Conservation (phyloP, 2,329 filamentous ascomycete genomes). For the Thielaviopsis punctulata region DNA sequence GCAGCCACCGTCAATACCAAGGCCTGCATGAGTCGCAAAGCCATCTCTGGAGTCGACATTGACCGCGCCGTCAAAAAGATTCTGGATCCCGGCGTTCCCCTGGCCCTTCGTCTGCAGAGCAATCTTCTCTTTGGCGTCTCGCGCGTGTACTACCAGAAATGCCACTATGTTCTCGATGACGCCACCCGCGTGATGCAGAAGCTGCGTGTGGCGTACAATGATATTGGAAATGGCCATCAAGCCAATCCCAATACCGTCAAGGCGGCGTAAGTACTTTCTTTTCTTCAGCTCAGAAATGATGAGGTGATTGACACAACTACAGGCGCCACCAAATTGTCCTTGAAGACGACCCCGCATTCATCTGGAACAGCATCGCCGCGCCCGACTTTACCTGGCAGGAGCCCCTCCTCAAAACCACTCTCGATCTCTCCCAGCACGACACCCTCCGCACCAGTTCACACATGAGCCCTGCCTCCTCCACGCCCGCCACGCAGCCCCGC, state of each 20-base stretch:
- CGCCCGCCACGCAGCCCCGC: background rate
- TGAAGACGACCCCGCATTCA: conserved; percentile 66
- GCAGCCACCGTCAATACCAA: conserved; percentile 71
- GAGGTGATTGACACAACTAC: conserved; percentile 9
- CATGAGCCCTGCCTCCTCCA: conserved; percentile 8
- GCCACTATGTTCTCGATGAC: conserved; percentile 67
- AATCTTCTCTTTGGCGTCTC: conserved; percentile 77
- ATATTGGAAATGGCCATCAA: conserved; percentile 8
- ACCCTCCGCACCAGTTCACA: conserved; percentile 5
- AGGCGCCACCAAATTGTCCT: conserved; percentile 65
- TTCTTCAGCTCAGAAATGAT: background rate
- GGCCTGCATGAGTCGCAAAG: conserved; percentile 64
- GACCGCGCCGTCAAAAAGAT: conserved; percentile 80
- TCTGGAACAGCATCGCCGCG: conserved; percentile 42
- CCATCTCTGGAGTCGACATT: conserved; percentile 77
- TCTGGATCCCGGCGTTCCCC: conserved; percentile 59
- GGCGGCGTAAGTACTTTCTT: conserved; percentile 39
- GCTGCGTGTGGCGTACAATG: conserved; percentile 19
- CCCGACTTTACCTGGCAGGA: conserved; percentile 28
- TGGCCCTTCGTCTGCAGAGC: conserved; percentile 78
- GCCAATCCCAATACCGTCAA: conserved; percentile 57
- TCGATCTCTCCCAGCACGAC: background rate
- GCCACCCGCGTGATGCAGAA: conserved; percentile 39
- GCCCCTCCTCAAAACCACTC: conserved; percentile 4
- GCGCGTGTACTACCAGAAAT: conserved; percentile 75